A percentile compares a stretch with the other conserved stretches of the same genome.
phyloP scores from a whole-genome alignment of 352 stramenopile genomes.

The Globisporangium alternatum region DNA sequence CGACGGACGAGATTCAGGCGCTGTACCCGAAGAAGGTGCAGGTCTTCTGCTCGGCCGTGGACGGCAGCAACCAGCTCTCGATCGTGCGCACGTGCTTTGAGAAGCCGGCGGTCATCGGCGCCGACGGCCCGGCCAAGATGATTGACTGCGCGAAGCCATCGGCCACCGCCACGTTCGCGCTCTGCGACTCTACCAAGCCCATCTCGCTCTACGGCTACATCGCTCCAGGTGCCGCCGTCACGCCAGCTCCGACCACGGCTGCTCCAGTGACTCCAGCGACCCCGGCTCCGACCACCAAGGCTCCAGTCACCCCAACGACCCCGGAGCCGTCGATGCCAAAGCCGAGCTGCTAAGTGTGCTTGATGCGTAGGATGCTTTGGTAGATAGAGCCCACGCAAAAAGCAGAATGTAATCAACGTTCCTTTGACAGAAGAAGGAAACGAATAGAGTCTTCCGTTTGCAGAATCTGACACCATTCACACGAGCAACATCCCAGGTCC shows the following conservation, averaged over 20 bases:
- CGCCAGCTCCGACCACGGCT: background rate
- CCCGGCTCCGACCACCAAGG: background rate
- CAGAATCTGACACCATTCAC: too few relatives aligned
- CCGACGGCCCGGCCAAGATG: slow-evolving; percentile 40
- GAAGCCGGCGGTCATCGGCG: slow-evolving; percentile 30
- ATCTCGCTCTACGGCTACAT: slow-evolving; percentile 49
- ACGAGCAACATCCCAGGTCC: too few relatives aligned
- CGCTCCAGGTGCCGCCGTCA: slow-evolving; percentile 15
- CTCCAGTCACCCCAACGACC: slow-evolving; percentile 1
- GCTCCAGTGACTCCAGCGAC: background rate
- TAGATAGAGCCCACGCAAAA: background rate
- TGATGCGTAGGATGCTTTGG: background rate
- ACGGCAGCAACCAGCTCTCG: slow-evolving; percentile 23
- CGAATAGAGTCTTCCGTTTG: background rate
- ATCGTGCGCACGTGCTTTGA: slow-evolving; percentile 24
- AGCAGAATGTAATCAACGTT: background rate
- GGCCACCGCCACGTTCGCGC: slow-evolving; percentile 45
- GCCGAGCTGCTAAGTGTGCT: slow-evolving; percentile 3
- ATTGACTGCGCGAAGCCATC: slow-evolving; percentile 45
- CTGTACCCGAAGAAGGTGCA: slow-evolving; percentile 21
- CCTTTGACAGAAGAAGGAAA: background rate
- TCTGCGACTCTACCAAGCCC: slow-evolving; percentile 39
- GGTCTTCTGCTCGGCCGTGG: slow-evolving; percentile 21
- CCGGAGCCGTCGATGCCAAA: background rate
- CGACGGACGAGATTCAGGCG: slow-evolving; percentile 10